Percentiles rank a stretch among this genome's conserved stretches.
Evolutionary conservation across 2,329 filamentous ascomycete species (phyloP).

Genomic region (Exophiala spinifera): DNA sequence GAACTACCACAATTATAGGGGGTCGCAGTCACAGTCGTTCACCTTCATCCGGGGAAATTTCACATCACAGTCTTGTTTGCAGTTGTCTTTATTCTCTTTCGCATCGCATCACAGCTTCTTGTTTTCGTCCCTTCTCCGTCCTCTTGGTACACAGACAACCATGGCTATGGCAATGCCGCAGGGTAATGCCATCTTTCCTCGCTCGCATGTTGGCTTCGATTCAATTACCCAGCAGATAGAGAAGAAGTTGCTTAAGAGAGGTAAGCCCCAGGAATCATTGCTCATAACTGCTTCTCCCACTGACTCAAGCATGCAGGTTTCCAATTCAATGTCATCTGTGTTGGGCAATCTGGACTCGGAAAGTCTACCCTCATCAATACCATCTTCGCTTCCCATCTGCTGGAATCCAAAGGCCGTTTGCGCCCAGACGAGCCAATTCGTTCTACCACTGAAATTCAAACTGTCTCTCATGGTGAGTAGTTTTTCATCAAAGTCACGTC

Average conservation of each 20-base stretch:
- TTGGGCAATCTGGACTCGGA: constrained; percentile 96
- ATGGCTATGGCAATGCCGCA: constrained; percentile 34
- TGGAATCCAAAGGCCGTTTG: constrained; percentile 96
- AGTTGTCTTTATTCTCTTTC: background rate
- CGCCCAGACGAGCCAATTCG: constrained; percentile 89
- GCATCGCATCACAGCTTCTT: background rate
- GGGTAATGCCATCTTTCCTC: constrained; percentile 66
- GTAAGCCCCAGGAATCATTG: constrained; percentile 64
- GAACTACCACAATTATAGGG: background rate
- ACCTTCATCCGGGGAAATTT: background rate
- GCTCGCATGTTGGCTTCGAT: constrained; percentile 99
- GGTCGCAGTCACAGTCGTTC: background rate
- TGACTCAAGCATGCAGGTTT: constrained; percentile 48
- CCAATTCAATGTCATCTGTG: constrained; percentile 99
- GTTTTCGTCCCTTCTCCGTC: background rate
- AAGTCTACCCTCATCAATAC: constrained; percentile 99
- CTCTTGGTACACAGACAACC: constrained; percentile 1
- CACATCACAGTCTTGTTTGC: background rate
- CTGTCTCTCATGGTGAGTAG: constrained; percentile 76
- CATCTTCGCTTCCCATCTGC: constrained; percentile 98
- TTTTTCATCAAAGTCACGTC: background rate
- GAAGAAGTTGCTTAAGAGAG: constrained; percentile 98
- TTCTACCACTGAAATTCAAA: constrained; percentile 95
- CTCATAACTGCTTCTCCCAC: background rate
- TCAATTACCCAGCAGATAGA: constrained; percentile 99